Conservation (phyloP, 1,139 yeast genomes). For the Yamadazyma buinensis region DNA sequence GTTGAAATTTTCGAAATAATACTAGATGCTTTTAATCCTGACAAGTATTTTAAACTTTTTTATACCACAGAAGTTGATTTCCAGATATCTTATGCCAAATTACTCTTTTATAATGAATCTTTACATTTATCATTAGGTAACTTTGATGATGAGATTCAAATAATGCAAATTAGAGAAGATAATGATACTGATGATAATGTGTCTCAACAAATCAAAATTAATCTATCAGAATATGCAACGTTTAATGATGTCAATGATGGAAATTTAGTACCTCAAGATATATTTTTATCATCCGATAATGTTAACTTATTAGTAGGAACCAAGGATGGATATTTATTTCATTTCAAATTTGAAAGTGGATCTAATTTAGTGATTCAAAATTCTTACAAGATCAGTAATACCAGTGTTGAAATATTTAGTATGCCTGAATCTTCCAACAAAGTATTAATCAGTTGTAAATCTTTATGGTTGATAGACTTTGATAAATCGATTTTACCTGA, state of each 20-base stretch:
- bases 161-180: neutral
- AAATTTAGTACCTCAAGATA: conserved; percentile 19
- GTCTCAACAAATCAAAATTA: neutral
- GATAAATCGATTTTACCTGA: conserved; percentile 31
- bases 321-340: conserved; percentile 24
- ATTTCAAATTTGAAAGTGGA: conserved; percentile 13
- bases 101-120: conserved; percentile 4
- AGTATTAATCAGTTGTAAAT: conserved; percentile 29
- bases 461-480: conserved; percentile 41
- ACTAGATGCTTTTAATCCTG: neutral
- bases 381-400: conserved; percentile 23
- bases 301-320: conserved; percentile 24
- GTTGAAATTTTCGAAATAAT: neutral
- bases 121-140: conserved; percentile 16
- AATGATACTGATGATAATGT: neutral
- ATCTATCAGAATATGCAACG: neutral
- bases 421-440: conserved; percentile 13
- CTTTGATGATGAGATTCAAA: conserved; percentile 16
- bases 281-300: conserved; percentile 5
- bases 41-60: neutral
- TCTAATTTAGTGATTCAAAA: conserved; percentile 11
- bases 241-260: conserved; percentile 9
- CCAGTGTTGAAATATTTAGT: conserved; percentile 11
- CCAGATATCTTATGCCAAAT: conserved; percentile 20
- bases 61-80: conserved; percentile 5